Evolutionary conservation across 306 rosid genomes (phyloP).

Genomic region (Cucurbita maxima): DNA sequence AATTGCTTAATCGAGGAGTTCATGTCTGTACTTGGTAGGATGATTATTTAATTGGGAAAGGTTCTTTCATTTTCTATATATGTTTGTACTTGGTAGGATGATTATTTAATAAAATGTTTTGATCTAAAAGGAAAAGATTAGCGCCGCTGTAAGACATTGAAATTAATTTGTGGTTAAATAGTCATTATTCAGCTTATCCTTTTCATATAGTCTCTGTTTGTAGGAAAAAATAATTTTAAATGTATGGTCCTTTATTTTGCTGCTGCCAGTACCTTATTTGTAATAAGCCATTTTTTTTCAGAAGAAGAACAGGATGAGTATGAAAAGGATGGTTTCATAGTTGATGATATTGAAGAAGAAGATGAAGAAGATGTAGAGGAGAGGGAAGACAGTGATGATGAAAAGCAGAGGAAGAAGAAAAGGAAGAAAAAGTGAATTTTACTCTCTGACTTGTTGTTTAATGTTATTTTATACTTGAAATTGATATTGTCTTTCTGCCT

Average conservation of each 20-base stretch:
- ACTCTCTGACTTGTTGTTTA: not conserved
- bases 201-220: not conserved
- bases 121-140: not conserved
- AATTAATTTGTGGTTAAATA: not conserved
- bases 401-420: constrained; percentile 85
- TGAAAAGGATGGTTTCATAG: constrained; percentile 93
- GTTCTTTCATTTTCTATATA: too few species aligned
- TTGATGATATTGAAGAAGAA: constrained; percentile 81
- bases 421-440: constrained; percentile 68
- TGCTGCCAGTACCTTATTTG: not conserved
- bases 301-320: constrained; percentile 92
- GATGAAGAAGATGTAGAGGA: constrained; percentile 70
- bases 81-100: too few species aligned
- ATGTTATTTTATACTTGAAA: not conserved
- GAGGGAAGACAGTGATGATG: constrained; percentile 72
- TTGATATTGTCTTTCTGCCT: not conserved
- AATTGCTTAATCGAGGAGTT: too few species aligned
- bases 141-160: not conserved
- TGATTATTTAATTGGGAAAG: too few species aligned
- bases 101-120: too few species aligned
- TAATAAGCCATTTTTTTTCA: constrained; percentile 5
- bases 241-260: not conserved
- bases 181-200: not conserved
- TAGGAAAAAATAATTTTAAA: not conserved
- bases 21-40: too few species aligned